Conservation (phyloP, 1,284 basidiomycete genomes). For the Boletellus deceptivus region DNA sequence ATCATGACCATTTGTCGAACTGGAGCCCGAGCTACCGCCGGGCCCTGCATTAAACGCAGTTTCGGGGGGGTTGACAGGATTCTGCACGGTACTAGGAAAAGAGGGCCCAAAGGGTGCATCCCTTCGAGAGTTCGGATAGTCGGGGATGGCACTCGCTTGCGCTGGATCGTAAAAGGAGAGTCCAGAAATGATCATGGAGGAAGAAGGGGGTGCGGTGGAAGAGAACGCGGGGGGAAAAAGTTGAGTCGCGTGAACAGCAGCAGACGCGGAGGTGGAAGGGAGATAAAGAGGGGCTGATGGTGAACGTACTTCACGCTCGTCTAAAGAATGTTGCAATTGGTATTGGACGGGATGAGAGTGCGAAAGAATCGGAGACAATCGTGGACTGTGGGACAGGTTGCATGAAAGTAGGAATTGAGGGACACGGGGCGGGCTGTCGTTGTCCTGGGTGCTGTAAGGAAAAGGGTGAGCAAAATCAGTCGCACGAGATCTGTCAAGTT, state of each 20-base stretch:
- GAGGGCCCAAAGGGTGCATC: slow-evolving; percentile 17
- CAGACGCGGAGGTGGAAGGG: background rate
- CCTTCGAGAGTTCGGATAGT: slow-evolving; percentile 21
- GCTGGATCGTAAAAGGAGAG: slow-evolving; percentile 32
- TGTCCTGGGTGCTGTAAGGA: slow-evolving; percentile 8
- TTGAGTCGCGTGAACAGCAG: background rate
- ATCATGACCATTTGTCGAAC: background rate
- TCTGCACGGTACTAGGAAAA: slow-evolving; percentile 4
- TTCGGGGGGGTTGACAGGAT: background rate
- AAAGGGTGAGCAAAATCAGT: slow-evolving; percentile 12
- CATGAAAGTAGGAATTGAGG: background rate
- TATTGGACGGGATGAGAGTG: background rate
- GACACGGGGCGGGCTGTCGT: background rate
- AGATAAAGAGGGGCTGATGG: slow-evolving; percentile 3
- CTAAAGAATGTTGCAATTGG: background rate
- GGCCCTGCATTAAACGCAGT: background rate
- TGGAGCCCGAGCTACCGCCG: background rate
- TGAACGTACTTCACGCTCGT: slow-evolving; percentile 1
- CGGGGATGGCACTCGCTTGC: slow-evolving; percentile 14
- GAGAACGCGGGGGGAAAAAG: background rate
- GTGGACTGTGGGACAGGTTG: background rate
- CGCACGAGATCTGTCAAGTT: slow-evolving; percentile 14
- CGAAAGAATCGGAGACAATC: background rate
- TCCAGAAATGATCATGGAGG: slow-evolving; percentile 29
- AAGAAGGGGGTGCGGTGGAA: background rate